Evolutionary conservation across 1,284 basidiomycete genomes (phyloP).

Genomic region (Cryptococcus sp.): DNA sequence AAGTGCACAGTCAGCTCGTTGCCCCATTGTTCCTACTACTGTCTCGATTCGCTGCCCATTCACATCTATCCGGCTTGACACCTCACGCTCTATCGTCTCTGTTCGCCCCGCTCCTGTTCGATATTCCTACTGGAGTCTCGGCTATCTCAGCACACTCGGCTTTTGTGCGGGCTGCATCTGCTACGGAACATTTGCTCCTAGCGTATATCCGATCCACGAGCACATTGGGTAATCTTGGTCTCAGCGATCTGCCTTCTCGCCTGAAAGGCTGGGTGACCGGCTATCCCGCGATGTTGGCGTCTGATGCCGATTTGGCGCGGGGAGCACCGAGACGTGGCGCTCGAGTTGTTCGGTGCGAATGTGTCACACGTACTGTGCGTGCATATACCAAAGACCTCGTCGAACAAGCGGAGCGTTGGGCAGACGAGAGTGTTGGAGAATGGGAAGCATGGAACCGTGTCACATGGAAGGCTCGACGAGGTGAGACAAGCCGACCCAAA

Average conservation of each 20-base stretch:
- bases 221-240: constrained; percentile 59
- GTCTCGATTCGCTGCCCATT: constrained; percentile 75
- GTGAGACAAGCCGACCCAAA: constrained; percentile 37
- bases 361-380: constrained; percentile 73
- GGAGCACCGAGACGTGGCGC: constrained; percentile 68
- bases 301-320: constrained; percentile 46
- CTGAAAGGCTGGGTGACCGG: constrained; percentile 83
- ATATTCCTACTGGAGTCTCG: constrained; percentile 57
- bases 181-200: constrained; percentile 83
- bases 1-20: constrained; percentile 62
- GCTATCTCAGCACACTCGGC: constrained; percentile 76
- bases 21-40: constrained; percentile 71
- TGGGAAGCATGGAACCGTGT: constrained; percentile 48
- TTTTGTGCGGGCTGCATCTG: constrained; percentile 76
- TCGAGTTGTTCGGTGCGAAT: constrained; percentile 68
- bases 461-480: constrained; percentile 26
- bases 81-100: constrained; percentile 80
- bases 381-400: constrained; percentile 80
- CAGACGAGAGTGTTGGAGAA: constrained; percentile 39
- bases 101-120: constrained; percentile 82
- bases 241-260: constrained; percentile 67
- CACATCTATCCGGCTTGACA: constrained; percentile 75
- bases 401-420: constrained; percentile 71
- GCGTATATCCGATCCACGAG: constrained; percentile 80
- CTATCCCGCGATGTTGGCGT: constrained; percentile 69